A percentile compares a stretch with the other conserved stretches of the same genome.
Conservation (phyloP, 2,329 filamentous ascomycete species). For the Apiospora sp. region DNA sequence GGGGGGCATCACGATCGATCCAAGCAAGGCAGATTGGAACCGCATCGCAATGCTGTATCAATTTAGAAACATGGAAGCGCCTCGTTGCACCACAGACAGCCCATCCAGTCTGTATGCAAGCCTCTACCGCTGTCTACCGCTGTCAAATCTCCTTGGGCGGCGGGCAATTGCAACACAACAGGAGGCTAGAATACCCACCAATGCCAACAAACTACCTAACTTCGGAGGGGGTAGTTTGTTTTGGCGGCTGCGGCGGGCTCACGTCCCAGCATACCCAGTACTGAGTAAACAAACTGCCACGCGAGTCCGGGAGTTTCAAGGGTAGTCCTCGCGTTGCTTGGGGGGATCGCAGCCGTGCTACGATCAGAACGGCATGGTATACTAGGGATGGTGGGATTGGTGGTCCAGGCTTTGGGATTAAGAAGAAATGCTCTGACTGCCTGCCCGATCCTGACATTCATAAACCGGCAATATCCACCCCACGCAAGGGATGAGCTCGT, state of each 20-base stretch:
- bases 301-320: background rate
- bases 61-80: background rate
- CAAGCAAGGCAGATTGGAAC: background rate
- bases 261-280: background rate
- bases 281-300: background rate
- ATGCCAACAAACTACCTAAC: background rate
- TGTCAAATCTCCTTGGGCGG: background rate
- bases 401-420: background rate
- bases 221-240: background rate
- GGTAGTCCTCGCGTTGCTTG: background rate
- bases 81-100: background rate
- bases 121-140: slow-evolving; percentile 8
- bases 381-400: background rate
- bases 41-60: background rate
- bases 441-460: background rate
- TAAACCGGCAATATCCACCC: background rate
- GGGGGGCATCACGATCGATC: background rate
- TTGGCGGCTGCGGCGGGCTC: background rate
- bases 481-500: slow-evolving; percentile 12
- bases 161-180: background rate
- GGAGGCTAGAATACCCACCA: slow-evolving; percentile 6
- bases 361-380: background rate
- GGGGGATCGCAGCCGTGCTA: background rate
- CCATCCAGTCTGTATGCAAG: slow-evolving; percentile 11
- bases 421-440: background rate